Percentiles rank a stretch among this genome's conserved stretches.
Evolutionary conservation across 345 rosid species (phyloP).

Genomic region (Abelmoschus esculentus): DNA sequence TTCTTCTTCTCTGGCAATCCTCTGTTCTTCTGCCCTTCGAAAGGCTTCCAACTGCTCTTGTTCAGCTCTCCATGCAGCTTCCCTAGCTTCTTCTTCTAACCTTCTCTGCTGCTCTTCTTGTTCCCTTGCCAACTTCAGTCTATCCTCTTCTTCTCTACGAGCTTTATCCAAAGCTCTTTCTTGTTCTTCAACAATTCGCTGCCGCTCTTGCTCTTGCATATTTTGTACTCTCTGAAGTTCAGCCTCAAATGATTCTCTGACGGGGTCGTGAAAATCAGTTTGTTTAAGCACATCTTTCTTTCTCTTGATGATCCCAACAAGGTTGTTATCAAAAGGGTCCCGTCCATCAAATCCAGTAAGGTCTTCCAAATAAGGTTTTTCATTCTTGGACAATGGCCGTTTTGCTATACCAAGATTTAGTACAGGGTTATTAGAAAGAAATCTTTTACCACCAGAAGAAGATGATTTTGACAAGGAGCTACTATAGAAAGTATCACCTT

Average conservation of each 20-base stretch:
- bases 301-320: slow-evolving; percentile 68
- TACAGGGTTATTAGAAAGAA: slow-evolving; percentile 39
- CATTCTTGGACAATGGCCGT: slow-evolving; percentile 48
- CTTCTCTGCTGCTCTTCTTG: slow-evolving; percentile 66
- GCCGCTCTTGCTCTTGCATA: slow-evolving; percentile 88
- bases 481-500: slow-evolving; percentile 31
- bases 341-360: slow-evolving; percentile 56
- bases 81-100: slow-evolving; percentile 82
- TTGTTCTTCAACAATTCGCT: slow-evolving; percentile 65
- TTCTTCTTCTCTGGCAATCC: slow-evolving; percentile 91
- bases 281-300: slow-evolving; percentile 69
- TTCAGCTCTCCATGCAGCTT: slow-evolving; percentile 86
- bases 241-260: slow-evolving; percentile 95
- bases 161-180: slow-evolving; percentile 79
- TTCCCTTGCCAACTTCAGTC: slow-evolving; percentile 62
- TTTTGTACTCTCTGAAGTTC: slow-evolving; percentile 97
- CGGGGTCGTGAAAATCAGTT: slow-evolving; percentile 85
- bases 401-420: slow-evolving; percentile 56
- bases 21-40: slow-evolving; percentile 72
- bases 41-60: slow-evolving; percentile 70
- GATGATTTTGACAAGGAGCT: slow-evolving; percentile 35
- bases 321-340: slow-evolving; percentile 60
- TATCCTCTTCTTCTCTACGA: slow-evolving; percentile 86
- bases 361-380: slow-evolving; percentile 64
- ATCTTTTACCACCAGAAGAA: slow-evolving; percentile 38